Percentiles rank a stretch among this genome's conserved stretches.
These are phyloP conservation scores for Achlya hypogyna DNA, from an alignment of 352 stramenopile species.

Conservation along the genomic window DNA sequence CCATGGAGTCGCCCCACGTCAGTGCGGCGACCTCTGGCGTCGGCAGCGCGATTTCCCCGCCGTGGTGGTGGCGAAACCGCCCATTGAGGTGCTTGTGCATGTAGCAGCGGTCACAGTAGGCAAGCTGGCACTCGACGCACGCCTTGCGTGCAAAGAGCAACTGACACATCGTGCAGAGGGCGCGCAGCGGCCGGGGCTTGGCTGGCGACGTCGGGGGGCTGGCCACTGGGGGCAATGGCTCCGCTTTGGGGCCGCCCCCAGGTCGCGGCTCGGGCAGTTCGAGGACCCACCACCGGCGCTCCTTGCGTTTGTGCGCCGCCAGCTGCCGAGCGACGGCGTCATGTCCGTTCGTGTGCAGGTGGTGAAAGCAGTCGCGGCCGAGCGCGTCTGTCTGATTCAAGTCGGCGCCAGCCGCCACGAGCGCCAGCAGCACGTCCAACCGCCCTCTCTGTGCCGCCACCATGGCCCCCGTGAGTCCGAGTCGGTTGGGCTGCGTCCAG, in stretches of 20 bases:
- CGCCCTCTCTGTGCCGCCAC: not conserved
- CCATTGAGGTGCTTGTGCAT: not conserved
- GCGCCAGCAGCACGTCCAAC: not conserved
- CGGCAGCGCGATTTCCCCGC: not conserved
- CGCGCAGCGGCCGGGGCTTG: not conserved
- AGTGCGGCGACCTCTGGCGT: not conserved
- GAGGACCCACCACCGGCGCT: not conserved
- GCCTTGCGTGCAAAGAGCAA: not conserved
- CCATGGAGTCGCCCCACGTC: not conserved
- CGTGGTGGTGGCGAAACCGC: not conserved
- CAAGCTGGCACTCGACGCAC: not conserved
- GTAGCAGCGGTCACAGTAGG: not conserved
- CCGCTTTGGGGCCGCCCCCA: too few species aligned
- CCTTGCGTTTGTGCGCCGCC: not conserved
- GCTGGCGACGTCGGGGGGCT: not conserved
- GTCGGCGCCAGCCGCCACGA: not conserved
- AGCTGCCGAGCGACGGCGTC: not conserved
- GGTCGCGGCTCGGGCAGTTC: too few species aligned
- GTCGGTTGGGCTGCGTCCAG: constrained; percentile 1
- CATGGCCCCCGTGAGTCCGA: not conserved
- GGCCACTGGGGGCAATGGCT: too few species aligned
- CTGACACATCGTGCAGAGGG: not conserved
- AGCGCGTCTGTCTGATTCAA: not conserved
- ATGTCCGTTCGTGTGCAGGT: not conserved
- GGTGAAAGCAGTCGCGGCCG: not conserved